A percentile compares a stretch with the other conserved stretches of the same genome.
Conservation (phyloP, 345 rosid genomes). For the Pistacia atlantica region DNA sequence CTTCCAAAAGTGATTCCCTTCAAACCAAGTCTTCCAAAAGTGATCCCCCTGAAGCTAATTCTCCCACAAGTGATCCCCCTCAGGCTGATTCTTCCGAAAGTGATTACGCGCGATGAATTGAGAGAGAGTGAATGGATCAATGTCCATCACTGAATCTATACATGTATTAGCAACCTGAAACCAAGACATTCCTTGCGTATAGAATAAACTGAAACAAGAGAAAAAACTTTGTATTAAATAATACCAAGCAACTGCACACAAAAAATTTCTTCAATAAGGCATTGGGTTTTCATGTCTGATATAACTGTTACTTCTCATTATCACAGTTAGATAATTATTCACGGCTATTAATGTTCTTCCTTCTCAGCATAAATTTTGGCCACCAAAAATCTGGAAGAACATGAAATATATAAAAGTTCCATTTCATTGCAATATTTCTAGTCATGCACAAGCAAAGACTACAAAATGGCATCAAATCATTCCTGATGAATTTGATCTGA, state of each 20-base stretch:
- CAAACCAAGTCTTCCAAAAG: too few species aligned
- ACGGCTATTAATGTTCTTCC: neutral
- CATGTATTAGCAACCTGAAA: slow-evolving; percentile 60
- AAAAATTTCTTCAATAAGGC: slow-evolving; percentile 16
- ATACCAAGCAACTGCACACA: neutral
- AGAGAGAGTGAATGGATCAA: too few species aligned
- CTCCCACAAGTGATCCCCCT: too few species aligned
- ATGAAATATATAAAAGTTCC: too few species aligned
- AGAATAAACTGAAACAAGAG: slow-evolving; percentile 18
- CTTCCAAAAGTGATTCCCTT: too few species aligned
- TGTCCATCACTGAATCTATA: too few species aligned
- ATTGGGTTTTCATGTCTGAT: slow-evolving; percentile 44
- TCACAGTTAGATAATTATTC: slow-evolving; percentile 24
- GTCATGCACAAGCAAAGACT: neutral
- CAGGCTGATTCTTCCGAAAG: too few species aligned
- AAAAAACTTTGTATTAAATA: neutral
- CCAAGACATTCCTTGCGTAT: slow-evolving; percentile 14
- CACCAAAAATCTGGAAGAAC: neutral
- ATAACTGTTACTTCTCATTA: slow-evolving; percentile 35
- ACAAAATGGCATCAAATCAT: neutral
- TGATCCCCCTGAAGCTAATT: too few species aligned
- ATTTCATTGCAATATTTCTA: too few species aligned
- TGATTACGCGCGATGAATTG: too few species aligned
- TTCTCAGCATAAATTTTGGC: neutral
- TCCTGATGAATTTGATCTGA: neutral